Evolutionary conservation across 306 rosid genomes (phyloP).

Genomic region (Ochetophila trinervis): DNA sequence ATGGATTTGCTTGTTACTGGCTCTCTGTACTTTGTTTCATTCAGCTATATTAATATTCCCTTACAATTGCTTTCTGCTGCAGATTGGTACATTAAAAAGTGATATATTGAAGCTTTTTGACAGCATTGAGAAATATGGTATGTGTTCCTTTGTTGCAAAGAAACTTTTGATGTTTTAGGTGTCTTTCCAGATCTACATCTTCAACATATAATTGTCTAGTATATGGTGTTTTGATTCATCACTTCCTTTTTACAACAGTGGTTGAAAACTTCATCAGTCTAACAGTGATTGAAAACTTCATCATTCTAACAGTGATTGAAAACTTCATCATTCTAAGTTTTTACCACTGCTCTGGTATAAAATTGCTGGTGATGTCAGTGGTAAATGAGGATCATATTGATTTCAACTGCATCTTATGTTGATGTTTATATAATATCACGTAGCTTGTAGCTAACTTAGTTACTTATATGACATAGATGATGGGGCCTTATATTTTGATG

Average conservation of each 20-base stretch:
- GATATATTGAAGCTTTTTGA: slow-evolving; percentile 92
- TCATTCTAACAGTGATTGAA: neutral
- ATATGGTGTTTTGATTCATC: neutral
- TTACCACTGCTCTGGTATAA: neutral
- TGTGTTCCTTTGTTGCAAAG: slow-evolving; percentile 34
- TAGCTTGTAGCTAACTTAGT: slow-evolving; percentile 20
- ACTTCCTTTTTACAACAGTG: neutral
- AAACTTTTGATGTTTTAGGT: neutral
- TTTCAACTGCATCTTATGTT: slow-evolving; percentile 5
- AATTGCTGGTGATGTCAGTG: neutral
- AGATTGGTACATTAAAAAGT: slow-evolving; percentile 70
- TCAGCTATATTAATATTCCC: neutral
- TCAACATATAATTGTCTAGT: neutral
- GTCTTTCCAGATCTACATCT: neutral
- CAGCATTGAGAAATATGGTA: slow-evolving; percentile 93
- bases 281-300: neutral
- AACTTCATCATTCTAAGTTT: neutral
- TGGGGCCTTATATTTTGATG: slow-evolving; percentile 82
- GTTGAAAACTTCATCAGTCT: neutral
- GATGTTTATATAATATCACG: neutral
- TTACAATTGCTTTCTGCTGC: slow-evolving; percentile 33
- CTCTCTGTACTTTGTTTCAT: slow-evolving; percentile 15
- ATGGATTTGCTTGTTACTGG: neutral
- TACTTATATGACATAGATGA: slow-evolving; percentile 56
- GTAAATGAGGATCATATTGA: neutral